These are phyloP conservation scores for Leccinum huronense DNA, from an alignment of 1,284 basidiomycete genomes.

Conservation along the genomic window DNA sequence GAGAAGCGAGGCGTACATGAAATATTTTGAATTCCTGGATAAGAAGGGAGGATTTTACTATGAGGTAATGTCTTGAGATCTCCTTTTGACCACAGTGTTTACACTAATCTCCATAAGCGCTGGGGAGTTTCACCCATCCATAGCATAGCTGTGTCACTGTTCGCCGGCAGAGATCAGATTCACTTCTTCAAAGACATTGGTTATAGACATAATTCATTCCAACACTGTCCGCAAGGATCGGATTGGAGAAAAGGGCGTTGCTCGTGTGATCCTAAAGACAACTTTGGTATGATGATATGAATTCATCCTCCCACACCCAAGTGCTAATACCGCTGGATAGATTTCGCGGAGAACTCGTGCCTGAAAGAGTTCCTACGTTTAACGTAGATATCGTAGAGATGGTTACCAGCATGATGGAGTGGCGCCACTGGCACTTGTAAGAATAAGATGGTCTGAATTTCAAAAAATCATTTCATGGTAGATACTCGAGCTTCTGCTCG, in stretches of 20 bases:
- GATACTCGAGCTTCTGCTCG: too few relatives aligned
- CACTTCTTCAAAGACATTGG: slow-evolving; percentile 68
- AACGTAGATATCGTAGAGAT: slow-evolving; percentile 27
- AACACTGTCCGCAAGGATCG: slow-evolving; percentile 59
- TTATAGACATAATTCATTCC: slow-evolving; percentile 58
- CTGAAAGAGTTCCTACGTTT: slow-evolving; percentile 38
- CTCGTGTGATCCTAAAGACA: slow-evolving; percentile 47
- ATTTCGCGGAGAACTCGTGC: slow-evolving; percentile 49
- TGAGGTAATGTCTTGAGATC: slow-evolving; percentile 48
- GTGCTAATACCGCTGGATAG: slow-evolving; percentile 29
- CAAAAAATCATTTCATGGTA: too few relatives aligned
- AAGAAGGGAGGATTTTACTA: slow-evolving; percentile 82
- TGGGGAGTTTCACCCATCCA: slow-evolving; percentile 91
- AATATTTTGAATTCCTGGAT: slow-evolving; percentile 80
- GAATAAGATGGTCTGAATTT: background rate
- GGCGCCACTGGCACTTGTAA: background rate
- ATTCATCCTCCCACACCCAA: background rate
- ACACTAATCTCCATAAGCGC: slow-evolving; percentile 40
- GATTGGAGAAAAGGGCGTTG: slow-evolving; percentile 49
- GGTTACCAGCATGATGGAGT: background rate
- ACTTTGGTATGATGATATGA: slow-evolving; percentile 42
- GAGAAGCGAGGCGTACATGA: slow-evolving; percentile 71
- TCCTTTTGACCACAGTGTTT: slow-evolving; percentile 1
- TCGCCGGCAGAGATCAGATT: slow-evolving; percentile 67
- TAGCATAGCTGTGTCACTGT: slow-evolving; percentile 75